These are phyloP conservation scores for Microbotryum lychnidis-dioicae DNA, from an alignment of 1,284 basidiomycete genomes.

Conservation along the genomic window DNA sequence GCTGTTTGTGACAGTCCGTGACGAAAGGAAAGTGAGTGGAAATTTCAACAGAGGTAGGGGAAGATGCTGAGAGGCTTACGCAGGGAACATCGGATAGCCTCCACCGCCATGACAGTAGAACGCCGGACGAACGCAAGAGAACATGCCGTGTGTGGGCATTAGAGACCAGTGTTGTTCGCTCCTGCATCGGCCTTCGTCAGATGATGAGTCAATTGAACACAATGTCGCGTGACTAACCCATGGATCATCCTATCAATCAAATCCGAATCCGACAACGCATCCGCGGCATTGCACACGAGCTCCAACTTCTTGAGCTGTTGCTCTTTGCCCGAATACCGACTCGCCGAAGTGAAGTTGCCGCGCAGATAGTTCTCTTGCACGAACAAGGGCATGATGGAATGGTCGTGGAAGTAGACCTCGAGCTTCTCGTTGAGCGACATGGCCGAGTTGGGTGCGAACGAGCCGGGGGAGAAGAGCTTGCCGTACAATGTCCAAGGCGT, in stretches of 20 bases:
- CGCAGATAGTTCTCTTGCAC: conserved; percentile 91
- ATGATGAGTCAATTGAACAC: neutral
- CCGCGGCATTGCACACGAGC: conserved; percentile 61
- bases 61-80: conserved; percentile 48
- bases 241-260: conserved; percentile 91
- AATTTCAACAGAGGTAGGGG: neutral
- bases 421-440: conserved; percentile 85
- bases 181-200: conserved; percentile 42
- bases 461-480: conserved; percentile 78
- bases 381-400: conserved; percentile 85
- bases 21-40: conserved; percentile 9
- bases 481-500: conserved; percentile 81
- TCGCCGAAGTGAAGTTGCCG: conserved; percentile 58
- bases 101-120: conserved; percentile 68
- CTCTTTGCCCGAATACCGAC: conserved; percentile 39
- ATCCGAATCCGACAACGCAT: conserved; percentile 89
- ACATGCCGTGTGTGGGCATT: conserved; percentile 87
- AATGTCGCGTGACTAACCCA: conserved; percentile 51
- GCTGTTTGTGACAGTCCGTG: conserved; percentile 42
- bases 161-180: conserved; percentile 92
- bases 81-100: conserved; percentile 54
- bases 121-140: conserved; percentile 78
- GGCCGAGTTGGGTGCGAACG: conserved; percentile 72
- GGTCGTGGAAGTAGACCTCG: conserved; percentile 94
- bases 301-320: conserved; percentile 62